A percentile compares a stretch with the other conserved stretches of the same genome.
Conservation (phyloP, 441 rosid species). For the Melastoma candidum region DNA sequence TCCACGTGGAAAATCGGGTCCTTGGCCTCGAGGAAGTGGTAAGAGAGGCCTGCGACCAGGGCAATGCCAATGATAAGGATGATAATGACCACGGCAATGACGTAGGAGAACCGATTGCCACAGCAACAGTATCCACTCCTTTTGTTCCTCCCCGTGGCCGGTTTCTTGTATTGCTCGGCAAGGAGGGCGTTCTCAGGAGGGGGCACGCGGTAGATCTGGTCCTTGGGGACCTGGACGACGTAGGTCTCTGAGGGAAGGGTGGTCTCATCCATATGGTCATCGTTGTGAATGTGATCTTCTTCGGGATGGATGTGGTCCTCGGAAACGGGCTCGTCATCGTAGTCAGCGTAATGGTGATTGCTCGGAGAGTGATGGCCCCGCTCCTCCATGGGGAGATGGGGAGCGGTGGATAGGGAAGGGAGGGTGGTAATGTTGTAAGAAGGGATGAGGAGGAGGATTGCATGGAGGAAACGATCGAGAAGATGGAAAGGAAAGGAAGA, state of each 20-base stretch:
- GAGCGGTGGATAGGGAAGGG: conserved; percentile 13
- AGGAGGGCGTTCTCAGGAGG: conserved; percentile 15
- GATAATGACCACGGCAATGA: neutral
- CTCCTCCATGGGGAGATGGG: conserved; percentile 18
- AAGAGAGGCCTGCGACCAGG: neutral
- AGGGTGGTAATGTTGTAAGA: conserved; percentile 5
- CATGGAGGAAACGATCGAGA: conserved; percentile 1
- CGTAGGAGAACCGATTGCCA: neutral
- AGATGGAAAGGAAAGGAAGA: neutral
- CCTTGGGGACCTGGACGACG: conserved; percentile 15
- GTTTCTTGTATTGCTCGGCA: conserved; percentile 9
- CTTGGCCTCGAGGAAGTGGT: conserved; percentile 5
- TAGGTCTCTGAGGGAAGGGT: neutral
- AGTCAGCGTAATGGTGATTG: neutral
- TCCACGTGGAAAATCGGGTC: conserved; percentile 8
- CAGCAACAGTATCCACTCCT: neutral
- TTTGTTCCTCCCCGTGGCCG: neutral
- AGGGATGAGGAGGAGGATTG: conserved; percentile 1
- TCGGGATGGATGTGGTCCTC: neutral
- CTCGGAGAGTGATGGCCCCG: conserved; percentile 4
- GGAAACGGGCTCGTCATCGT: neutral
- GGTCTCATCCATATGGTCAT: no score
- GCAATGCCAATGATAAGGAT: neutral
- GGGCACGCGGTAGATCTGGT: conserved; percentile 16
- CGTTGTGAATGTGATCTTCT: neutral